Evolutionary conservation across 768 basidiomycete genomes (phyloP).

Genomic region (Tubosaeta sp.): DNA sequence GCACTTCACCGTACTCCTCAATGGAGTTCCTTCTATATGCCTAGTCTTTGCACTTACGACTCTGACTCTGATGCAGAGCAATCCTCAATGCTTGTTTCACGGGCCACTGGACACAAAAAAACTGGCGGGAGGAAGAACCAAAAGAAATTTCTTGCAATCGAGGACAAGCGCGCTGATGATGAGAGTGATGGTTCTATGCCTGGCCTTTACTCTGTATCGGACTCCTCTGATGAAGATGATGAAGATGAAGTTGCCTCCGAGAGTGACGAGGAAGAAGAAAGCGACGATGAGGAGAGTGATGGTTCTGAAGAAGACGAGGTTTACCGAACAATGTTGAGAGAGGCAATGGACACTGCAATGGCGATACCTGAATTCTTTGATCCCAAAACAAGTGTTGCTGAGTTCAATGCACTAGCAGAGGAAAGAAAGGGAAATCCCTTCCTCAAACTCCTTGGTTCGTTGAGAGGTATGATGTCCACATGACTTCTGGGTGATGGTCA

Average conservation of each 20-base stretch:
- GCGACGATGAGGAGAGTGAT: conserved; percentile 41
- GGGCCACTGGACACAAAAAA: conserved; percentile 16
- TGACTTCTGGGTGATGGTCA: not conserved
- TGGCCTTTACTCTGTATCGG: conserved; percentile 59
- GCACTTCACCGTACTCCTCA: conserved; percentile 50
- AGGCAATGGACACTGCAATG: conserved; percentile 69
- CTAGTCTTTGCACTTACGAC: conserved; percentile 14
- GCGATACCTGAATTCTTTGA: conserved; percentile 57
- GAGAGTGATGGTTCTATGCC: conserved; percentile 61
- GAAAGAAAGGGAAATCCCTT: conserved; percentile 72
- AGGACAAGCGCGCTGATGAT: conserved; percentile 37
- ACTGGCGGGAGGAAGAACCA: conserved; percentile 22
- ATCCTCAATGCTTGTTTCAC: conserved; percentile 4
- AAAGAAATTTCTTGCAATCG: conserved; percentile 47
- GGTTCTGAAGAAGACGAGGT: conserved; percentile 69
- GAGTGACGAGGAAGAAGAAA: conserved; percentile 32
- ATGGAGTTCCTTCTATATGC: conserved; percentile 48
- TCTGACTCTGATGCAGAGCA: conserved; percentile 28
- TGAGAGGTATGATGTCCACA: conserved; percentile 50
- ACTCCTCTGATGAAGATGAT: conserved; percentile 45
- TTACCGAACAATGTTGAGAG: conserved; percentile 54
- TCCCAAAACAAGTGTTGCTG: conserved; percentile 40
- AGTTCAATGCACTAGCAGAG: conserved; percentile 41
- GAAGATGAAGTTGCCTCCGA: conserved; percentile 31
- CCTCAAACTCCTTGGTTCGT: conserved; percentile 66